phyloP scores from a whole-genome alignment of 805 yeast species.

The Candida maesae region DNA sequence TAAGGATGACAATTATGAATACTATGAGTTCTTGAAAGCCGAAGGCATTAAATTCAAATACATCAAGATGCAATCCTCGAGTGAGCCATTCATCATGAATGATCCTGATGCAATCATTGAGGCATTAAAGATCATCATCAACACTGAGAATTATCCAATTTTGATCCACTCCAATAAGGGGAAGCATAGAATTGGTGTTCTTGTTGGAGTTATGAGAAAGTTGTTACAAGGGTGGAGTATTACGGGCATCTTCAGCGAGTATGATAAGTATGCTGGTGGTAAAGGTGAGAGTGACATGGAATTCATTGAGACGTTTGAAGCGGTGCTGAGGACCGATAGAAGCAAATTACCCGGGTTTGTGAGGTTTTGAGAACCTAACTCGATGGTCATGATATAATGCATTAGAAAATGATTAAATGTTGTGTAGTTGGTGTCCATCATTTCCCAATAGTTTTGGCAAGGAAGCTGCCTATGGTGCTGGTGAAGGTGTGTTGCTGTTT shows the following conservation, averaged over 20 bases:
- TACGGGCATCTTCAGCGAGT: constrained; percentile 91
- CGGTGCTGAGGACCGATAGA: constrained; percentile 47
- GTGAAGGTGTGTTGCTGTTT: too few relatives aligned
- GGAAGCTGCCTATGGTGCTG: too few relatives aligned
- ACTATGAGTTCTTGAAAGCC: constrained; percentile 61
- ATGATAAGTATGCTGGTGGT: constrained; percentile 87
- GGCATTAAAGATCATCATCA: constrained; percentile 53
- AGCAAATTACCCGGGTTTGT: constrained; percentile 63
- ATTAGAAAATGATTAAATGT: neutral
- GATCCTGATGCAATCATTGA: constrained; percentile 53
- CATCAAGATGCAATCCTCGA: constrained; percentile 66
- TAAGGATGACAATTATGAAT: constrained; percentile 59
- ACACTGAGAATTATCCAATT: constrained; percentile 77
- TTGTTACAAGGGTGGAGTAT: constrained; percentile 89
- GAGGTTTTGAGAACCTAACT: constrained; percentile 22
- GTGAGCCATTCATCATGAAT: constrained; percentile 64
- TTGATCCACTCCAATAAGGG: constrained; percentile 93
- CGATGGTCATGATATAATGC: too few relatives aligned
- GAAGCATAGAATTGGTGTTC: constrained; percentile 89
- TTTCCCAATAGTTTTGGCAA: too few relatives aligned
- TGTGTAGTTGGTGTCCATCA: too few relatives aligned
- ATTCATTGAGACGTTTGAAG: constrained; percentile 80
- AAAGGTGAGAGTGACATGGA: constrained; percentile 91
- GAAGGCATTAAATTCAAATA: constrained; percentile 53
- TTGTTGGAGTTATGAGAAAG: constrained; percentile 88